Evolutionary conservation across 2,329 filamentous ascomycete genomes (phyloP), one percentile per base, ranked within the genome.

Genomic region (Ilyonectria robusta): DNA sequence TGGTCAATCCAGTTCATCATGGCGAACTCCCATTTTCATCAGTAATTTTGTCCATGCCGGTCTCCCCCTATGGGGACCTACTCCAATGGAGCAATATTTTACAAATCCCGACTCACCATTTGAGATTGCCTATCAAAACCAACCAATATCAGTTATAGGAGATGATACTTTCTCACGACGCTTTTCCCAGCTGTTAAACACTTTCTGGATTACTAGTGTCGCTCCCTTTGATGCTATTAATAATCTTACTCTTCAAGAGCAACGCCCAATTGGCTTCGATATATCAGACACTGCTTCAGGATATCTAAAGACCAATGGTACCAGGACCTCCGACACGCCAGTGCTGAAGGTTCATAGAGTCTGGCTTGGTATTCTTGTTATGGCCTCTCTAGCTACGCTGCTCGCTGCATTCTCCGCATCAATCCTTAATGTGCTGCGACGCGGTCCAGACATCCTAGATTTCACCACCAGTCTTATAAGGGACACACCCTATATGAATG

Each of bases 401-500:
- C 17, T 59, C 5, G 60, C 64, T 10, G 59, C 54, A 2, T 44
- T 63, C 4, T 35, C 15, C 4, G 59, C 59, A 8, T 59, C 64
- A 15, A 44, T 50, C 2, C 29, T 63, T 2, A 56, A 61, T 6
- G 44, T 44, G 4, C 33, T 59, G 17, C 29, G 53, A 40, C 59
- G 63, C 15, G 63, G 63, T 10, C 59, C 63, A 11, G 53, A 62
- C 21, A 58, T 66, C 15, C 13, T 66, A n/a, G 59, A 58, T 1
- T 21, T 62, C 6, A 31, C 46, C 1, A 46, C 53, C 9, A 35
- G 26, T 4, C 53, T 66, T 6, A 50, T 51, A 8, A 40, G 46
- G 6, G 63, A 66, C 29, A 53, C 48, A 7, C 59, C 63, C 2
- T 62, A 66, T 13, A 15, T 55, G 7, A 37, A 55, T 19, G 29